phyloP scores from a whole-genome alignment of 176 grass and related monocot genomes.

The Thalia dealbata region DNA sequence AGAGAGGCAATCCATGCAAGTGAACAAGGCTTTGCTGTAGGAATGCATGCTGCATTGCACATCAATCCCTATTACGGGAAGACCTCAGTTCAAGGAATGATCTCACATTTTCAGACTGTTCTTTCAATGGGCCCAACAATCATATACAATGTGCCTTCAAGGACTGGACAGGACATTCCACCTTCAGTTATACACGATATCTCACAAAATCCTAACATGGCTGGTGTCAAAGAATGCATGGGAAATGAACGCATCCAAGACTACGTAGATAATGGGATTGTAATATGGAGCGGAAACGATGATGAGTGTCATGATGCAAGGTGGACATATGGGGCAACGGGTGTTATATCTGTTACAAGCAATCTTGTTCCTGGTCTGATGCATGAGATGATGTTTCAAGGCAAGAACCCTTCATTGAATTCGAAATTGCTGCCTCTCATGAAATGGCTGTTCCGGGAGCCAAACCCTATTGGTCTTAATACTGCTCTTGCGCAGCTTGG shows the following conservation, averaged over 20 bases:
- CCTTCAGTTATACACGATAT: slow-evolving; percentile 44
- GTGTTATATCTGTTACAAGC: slow-evolving; percentile 66
- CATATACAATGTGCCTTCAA: slow-evolving; percentile 73
- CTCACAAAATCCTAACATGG: slow-evolving; percentile 50
- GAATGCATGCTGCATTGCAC: slow-evolving; percentile 92
- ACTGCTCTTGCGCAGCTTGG: slow-evolving; percentile 80
- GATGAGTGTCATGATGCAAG: slow-evolving; percentile 72
- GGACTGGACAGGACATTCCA: slow-evolving; percentile 72
- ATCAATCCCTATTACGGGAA: slow-evolving; percentile 97
- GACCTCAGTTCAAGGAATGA: slow-evolving; percentile 59
- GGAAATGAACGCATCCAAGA: slow-evolving; percentile 58
- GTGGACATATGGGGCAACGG: slow-evolving; percentile 51
- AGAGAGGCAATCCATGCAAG: slow-evolving; percentile 84
- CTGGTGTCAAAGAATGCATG: slow-evolving; percentile 74
- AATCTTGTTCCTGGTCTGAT: slow-evolving; percentile 81
- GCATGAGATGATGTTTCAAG: slow-evolving; percentile 50
- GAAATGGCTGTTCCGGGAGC: slow-evolving; percentile 70
- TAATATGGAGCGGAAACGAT: slow-evolving; percentile 74
- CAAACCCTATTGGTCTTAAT: slow-evolving; percentile 69
- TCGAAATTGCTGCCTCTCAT: slow-evolving; percentile 60
- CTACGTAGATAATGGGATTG: slow-evolving; percentile 54
- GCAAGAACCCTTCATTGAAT: slow-evolving; percentile 35
- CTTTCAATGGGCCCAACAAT: slow-evolving; percentile 78
- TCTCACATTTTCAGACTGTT: slow-evolving; percentile 64
- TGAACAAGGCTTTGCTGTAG: slow-evolving; percentile 82